Evolutionary conservation across 2,329 filamentous ascomycete species (phyloP).

Genomic region (Emericellopsis atlantica): DNA sequence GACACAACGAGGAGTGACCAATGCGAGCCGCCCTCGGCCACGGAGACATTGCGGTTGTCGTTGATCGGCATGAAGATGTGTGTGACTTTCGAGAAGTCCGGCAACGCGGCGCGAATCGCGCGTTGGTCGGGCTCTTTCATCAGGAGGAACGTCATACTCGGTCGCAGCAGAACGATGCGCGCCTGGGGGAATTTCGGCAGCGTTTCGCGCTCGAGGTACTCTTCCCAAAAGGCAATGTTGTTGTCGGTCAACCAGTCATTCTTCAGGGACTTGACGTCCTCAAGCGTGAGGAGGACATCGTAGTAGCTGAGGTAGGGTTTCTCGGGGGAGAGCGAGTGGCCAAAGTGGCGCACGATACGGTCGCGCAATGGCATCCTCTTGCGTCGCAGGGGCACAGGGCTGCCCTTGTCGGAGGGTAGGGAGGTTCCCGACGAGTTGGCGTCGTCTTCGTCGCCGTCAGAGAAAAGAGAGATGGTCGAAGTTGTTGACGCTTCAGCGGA

Average conservation of each 20-base stretch:
- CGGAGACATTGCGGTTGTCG: constrained; percentile 62
- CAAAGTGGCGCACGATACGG: constrained; percentile 32
- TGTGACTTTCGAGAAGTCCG: constrained; percentile 67
- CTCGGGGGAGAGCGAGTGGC: constrained; percentile 33
- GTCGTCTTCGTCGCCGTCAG: constrained; percentile 2
- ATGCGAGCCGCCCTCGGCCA: constrained; percentile 83
- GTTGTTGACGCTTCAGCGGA: neutral
- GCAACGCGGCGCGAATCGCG: constrained; percentile 54
- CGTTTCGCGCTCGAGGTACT: constrained; percentile 86
- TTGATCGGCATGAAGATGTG: constrained; percentile 96
- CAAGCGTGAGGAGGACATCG: constrained; percentile 53
- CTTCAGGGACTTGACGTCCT: constrained; percentile 80
- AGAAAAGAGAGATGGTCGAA: neutral
- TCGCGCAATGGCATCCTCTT: constrained; percentile 24
- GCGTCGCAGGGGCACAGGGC: neutral
- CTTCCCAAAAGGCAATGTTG: constrained; percentile 96
- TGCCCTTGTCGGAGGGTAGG: constrained; percentile 5
- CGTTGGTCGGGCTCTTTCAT: constrained; percentile 56
- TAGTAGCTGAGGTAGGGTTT: constrained; percentile 27
- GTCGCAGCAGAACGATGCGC: constrained; percentile 80
- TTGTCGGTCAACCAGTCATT: constrained; percentile 97
- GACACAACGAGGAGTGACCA: constrained; percentile 91
- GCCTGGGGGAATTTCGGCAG: constrained; percentile 69
- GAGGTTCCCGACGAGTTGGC: neutral
- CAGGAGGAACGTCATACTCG: constrained; percentile 85